A percentile compares a stretch with the other conserved stretches of the same genome.
These are phyloP conservation scores for Juglanconis oblonga DNA, from an alignment of 2,329 filamentous ascomycete genomes.

Conservation along the genomic window DNA sequence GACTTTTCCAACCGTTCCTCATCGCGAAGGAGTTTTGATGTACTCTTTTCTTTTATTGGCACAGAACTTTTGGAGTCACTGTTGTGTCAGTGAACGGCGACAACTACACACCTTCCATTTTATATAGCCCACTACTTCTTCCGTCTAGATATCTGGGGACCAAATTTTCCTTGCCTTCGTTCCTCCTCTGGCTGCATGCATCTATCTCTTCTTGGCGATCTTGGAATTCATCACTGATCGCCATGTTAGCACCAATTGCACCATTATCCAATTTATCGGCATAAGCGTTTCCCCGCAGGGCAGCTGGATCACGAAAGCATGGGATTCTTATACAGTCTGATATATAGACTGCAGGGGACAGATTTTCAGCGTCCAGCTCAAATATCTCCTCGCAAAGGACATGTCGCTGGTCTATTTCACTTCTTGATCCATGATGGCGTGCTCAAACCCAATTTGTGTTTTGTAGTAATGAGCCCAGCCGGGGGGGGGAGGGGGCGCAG, in stretches of 20 bases:
- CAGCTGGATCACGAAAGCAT: not conserved
- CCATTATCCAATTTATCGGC: not conserved
- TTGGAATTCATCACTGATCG: not conserved
- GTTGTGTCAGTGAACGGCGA: no score
- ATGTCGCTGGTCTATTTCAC: no score
- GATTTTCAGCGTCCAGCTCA: no score
- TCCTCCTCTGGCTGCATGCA: not conserved
- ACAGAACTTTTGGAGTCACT: no score
- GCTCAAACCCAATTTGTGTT: no score
- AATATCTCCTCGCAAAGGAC: no score
- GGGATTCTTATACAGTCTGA: no score
- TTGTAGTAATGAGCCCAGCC: no score
- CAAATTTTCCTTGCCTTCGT: not conserved
- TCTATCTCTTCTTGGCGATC: not conserved
- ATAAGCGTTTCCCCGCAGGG: not conserved
- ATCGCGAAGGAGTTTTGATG: not conserved
- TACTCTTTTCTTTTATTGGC: no score
- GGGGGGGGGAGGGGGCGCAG: no score
- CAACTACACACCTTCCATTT: not conserved
- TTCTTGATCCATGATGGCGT: no score
- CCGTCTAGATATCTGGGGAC: not conserved
- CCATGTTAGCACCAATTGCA: not conserved
- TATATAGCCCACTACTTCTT: not conserved
- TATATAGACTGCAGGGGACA: no score
- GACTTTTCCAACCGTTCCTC: not conserved